Evolutionary conservation across 345 rosid genomes (phyloP).

Genomic region (Eucalyptus caleyi): DNA sequence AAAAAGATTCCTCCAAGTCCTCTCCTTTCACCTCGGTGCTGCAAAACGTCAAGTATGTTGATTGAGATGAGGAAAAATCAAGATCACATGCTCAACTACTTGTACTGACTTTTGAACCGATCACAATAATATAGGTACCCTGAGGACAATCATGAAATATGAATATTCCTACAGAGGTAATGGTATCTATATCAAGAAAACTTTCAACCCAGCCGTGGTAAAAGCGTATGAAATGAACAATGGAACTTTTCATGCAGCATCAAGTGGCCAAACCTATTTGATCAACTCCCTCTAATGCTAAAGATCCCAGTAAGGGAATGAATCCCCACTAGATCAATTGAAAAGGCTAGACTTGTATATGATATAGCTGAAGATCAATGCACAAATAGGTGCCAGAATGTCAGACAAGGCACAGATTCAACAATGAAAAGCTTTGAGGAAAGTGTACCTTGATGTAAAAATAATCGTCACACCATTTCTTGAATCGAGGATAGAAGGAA

Average conservation of each 20-base stretch:
- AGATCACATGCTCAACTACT: too few species aligned
- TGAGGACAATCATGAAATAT: neutral
- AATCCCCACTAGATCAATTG: neutral
- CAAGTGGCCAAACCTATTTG: neutral
- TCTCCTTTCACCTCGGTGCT: conserved; percentile 93
- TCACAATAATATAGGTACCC: neutral
- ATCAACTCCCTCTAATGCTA: neutral
- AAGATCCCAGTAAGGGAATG: neutral
- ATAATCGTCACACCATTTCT: conserved; percentile 97
- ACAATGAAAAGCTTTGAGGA: neutral
- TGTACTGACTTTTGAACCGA: neutral
- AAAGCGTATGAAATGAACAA: neutral
- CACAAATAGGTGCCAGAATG: neutral
- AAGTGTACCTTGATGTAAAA: conserved; percentile 70
- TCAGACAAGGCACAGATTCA: neutral
- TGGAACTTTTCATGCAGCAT: neutral
- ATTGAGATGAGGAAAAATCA: too few species aligned
- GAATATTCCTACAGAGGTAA: neutral
- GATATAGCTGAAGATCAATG: neutral
- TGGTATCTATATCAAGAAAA: neutral
- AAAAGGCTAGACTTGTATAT: neutral
- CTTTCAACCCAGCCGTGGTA: neutral
- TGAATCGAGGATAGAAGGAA: conserved; percentile 77
- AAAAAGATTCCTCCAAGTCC: conserved; percentile 98
- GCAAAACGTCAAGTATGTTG: neutral